These are phyloP conservation scores for Tolypocladium album DNA, from an alignment of 2,329 filamentous ascomycete species.

Conservation along the genomic window DNA sequence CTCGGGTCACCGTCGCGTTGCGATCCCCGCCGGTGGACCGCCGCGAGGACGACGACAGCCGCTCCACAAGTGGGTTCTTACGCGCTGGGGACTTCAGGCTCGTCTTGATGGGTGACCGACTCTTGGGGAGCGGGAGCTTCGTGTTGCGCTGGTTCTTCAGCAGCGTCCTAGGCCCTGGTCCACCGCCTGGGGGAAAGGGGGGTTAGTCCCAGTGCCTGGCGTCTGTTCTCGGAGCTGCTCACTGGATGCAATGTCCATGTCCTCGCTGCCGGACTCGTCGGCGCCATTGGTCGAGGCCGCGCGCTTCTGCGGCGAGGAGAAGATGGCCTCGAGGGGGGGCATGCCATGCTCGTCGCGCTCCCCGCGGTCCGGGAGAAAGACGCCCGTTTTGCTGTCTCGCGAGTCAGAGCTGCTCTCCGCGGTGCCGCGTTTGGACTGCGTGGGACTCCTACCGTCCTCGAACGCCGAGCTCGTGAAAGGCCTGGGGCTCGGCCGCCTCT, in stretches of 20 bases:
- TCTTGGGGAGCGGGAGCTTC: conserved; percentile 36
- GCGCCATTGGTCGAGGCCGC: conserved; percentile 14
- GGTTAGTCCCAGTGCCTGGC: background rate
- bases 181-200: conserved; percentile 27
- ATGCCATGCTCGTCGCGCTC: conserved; percentile 85
- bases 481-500: conserved; percentile 18
- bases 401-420: conserved; percentile 1
- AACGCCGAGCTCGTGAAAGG: conserved; percentile 21
- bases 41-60: conserved; percentile 37
- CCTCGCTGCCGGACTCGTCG: conserved; percentile 27
- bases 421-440: background rate
- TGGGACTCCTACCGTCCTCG: conserved; percentile 25
- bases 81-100: conserved; percentile 49
- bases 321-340: conserved; percentile 76
- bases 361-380: conserved; percentile 67
- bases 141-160: conserved; percentile 39
- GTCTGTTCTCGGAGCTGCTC: conserved; percentile 7
- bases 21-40: conserved; percentile 23
- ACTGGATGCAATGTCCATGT: conserved; percentile 45
- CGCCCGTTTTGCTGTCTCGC: conserved; percentile 69
- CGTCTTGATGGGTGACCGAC: conserved; percentile 54
- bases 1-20: conserved; percentile 36
- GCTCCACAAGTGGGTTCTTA: conserved; percentile 46
- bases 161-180: conserved; percentile 41
- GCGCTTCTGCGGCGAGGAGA: conserved; percentile 69